Evolutionary conservation across 2,329 filamentous ascomycete genomes (phyloP).

Genomic region (Sporothrix inflata): DNA sequence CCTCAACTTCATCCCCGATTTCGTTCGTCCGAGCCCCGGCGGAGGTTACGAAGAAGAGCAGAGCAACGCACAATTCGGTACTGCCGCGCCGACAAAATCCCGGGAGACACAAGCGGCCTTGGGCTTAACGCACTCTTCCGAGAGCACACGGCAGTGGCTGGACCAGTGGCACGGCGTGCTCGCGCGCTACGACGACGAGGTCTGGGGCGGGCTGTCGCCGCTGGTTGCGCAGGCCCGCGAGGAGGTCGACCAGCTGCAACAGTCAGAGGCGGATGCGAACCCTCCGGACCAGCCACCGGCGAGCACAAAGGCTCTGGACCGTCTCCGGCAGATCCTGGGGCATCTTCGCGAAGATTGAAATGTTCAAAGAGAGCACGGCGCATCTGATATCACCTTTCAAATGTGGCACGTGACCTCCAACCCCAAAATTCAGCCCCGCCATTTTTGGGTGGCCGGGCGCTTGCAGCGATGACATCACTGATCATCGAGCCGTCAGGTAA

Average conservation of each 20-base stretch:
- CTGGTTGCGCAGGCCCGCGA: conserved; percentile 59
- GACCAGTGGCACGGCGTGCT: conserved; percentile 61
- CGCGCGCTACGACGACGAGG: conserved; percentile 63
- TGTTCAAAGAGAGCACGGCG: neutral
- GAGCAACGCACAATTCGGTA: neutral
- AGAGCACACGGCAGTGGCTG: conserved; percentile 52
- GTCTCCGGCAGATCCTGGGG: conserved; percentile 46
- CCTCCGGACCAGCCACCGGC: conserved; percentile 34
- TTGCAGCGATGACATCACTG: conserved; percentile 27
- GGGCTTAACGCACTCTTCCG: conserved; percentile 45
- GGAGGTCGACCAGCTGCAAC: conserved; percentile 55
- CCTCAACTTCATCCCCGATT: conserved; percentile 56
- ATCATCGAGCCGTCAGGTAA: conserved; percentile 11
- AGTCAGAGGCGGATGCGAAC: conserved; percentile 31
- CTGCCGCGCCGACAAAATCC: conserved; percentile 21
- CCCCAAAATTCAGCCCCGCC: neutral
- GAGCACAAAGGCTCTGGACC: conserved; percentile 43
- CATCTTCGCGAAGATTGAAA: conserved; percentile 41
- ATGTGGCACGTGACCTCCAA: conserved; percentile 14
- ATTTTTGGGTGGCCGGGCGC: neutral
- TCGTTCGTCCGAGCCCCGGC: conserved; percentile 39
- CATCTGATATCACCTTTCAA: neutral
- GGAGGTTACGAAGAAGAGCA: conserved; percentile 33
- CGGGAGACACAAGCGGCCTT: conserved; percentile 38
- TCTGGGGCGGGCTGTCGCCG: conserved; percentile 67